Evolutionary conservation across 1,284 basidiomycete genomes (phyloP).

Genomic region (Irpex sp.): DNA sequence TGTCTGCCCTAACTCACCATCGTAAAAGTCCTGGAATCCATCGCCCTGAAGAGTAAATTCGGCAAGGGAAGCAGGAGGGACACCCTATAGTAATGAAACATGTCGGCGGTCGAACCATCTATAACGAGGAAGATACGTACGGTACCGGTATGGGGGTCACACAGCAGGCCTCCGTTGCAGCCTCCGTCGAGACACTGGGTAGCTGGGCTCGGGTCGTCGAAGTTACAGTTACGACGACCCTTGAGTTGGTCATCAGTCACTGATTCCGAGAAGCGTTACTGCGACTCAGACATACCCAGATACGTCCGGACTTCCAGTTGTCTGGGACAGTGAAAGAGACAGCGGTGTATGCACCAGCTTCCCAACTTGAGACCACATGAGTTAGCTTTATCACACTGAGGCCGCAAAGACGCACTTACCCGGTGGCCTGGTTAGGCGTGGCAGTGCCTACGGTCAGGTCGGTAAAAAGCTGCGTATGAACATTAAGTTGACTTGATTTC

Average conservation of each 20-base stretch:
- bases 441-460: constrained; percentile 27
- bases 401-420: constrained; percentile 16
- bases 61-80: constrained; percentile 41
- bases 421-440: constrained; percentile 26
- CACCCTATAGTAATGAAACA: constrained; percentile 24
- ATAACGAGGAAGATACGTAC: constrained; percentile 17
- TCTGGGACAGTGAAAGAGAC: constrained; percentile 33
- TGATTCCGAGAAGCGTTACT: too few relatives aligned
- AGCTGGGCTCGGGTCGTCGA: constrained; percentile 33
- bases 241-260: constrained; percentile 10
- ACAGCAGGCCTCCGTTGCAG: constrained; percentile 44
- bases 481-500: background rate
- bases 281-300: constrained; percentile 29
- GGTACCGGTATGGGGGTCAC: constrained; percentile 36
- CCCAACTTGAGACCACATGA: constrained; percentile 24
- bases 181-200: constrained; percentile 41
- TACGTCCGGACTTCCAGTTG: constrained; percentile 36
- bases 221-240: constrained; percentile 43
- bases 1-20: constrained; percentile 25
- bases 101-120: background rate
- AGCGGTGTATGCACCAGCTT: constrained; percentile 24
- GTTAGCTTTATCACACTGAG: background rate
- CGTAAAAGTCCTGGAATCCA: constrained; percentile 35
- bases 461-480: constrained; percentile 26
- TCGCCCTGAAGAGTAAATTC: constrained; percentile 37